Evolutionary conservation across 495 filamentous ascomycete species (phyloP), one percentile per base, ranked within the genome.

Genomic region (Pyronema omphalodes): DNA sequence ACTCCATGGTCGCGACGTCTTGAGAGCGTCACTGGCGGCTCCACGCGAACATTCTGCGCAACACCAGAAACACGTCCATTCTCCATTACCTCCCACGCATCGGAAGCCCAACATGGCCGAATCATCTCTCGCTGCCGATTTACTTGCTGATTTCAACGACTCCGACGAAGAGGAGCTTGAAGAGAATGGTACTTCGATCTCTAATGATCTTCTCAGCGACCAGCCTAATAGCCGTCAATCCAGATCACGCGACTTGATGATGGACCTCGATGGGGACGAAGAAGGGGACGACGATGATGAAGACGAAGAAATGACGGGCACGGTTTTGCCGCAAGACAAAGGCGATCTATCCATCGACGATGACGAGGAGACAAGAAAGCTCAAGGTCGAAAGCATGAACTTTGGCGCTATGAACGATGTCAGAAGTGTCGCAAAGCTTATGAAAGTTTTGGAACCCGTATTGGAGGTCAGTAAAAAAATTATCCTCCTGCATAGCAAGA

Each of bases 71-170:
- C 23, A 29, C 23, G 23, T 29, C 23, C 23, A 29, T 29, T 29
- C 23, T 29, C 23, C 23, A 2, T 5, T 29, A 29, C 23, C 23
- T 29, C 23, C 23, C 23, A 29, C 23, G 23, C 23, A 29, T 5
- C 23, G 23, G 23, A 29, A 29, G 1, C 23, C 5, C 56, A 71
- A 47, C 11, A 88, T 88, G 84, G 60, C 63, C 17, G 62, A 66
- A 62, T 78, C 84, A 65, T 86, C 83, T 29, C 71, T 88, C 52
- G 84, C 80, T 44, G 84, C 88, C 56, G 85, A 91, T 61, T 72
- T 91, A 17, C 76, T 93, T 45, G 83, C 88, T 57, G 93, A 96
- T 67, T 94, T 96, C 58, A 89, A 87, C 57, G 85, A 80, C 56
- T 79, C 78, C 37, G 71, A 68, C 35, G 70, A 75, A 19, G 71